A percentile compares a stretch with the other conserved stretches of the same genome.
Evolutionary conservation across 441 rosid species (phyloP).

Genomic region (Populus trichocarpa): DNA sequence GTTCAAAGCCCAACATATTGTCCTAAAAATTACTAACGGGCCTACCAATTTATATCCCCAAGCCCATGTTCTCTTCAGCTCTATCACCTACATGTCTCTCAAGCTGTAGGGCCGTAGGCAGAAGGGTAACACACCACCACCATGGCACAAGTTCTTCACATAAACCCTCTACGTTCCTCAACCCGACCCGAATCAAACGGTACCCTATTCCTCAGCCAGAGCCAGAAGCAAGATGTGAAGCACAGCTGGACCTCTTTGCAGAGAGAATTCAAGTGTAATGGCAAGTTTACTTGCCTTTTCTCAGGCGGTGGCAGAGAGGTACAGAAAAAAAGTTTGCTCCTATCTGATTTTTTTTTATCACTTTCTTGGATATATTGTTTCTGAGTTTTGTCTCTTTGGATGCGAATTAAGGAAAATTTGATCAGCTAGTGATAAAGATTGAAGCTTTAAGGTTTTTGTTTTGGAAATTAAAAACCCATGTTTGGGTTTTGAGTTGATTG

Average conservation of each 20-base stretch:
- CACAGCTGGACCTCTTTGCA: conserved; percentile 38
- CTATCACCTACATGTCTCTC: neutral
- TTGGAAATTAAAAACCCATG: too few relatives aligned
- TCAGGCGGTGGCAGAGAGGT: conserved; percentile 4
- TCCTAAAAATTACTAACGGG: neutral
- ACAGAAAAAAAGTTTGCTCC: neutral
- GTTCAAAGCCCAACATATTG: neutral
- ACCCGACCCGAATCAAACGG: conserved; percentile 20
- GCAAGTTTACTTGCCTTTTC: conserved; percentile 13
- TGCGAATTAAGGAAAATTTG: neutral
- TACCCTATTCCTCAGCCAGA: neutral
- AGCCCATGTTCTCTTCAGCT: neutral
- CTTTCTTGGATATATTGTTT: neutral
- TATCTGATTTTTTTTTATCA: neutral
- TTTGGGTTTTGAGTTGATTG: too few relatives aligned
- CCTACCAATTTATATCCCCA: neutral
- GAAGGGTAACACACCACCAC: neutral
- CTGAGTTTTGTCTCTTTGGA: neutral
- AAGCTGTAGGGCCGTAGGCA: neutral
- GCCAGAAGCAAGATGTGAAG: conserved; percentile 17
- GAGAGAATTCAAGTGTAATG: neutral
- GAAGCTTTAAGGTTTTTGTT: too few relatives aligned
- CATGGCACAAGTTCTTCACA: conserved; percentile 45
- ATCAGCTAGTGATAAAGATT: neutral
- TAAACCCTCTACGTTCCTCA: conserved; percentile 20